Conservation (phyloP, 2,329 filamentous ascomycete genomes). For the Zopfia rhizophila region DNA sequence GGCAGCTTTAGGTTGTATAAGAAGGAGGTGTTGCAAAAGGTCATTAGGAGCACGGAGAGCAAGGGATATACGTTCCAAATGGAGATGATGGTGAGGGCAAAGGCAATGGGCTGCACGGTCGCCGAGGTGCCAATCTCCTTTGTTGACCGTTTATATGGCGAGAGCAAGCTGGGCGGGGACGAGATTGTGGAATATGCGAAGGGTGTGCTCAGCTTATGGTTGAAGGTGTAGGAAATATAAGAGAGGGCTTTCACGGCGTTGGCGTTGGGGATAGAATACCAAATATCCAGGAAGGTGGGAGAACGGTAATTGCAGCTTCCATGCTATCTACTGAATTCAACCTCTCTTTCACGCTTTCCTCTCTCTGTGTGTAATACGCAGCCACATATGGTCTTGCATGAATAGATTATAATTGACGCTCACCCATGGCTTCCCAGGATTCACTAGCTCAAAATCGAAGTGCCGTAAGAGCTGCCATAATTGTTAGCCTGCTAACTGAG, state of each 20-base stretch:
- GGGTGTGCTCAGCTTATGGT: slow-evolving; percentile 60
- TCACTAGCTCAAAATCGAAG: slow-evolving; percentile 22
- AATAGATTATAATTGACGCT: slow-evolving; percentile 21
- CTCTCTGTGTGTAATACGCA: slow-evolving; percentile 20
- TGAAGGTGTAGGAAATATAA: slow-evolving; percentile 55
- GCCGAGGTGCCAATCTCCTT: slow-evolving; percentile 97
- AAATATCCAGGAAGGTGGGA: neutral
- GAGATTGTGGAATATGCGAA: slow-evolving; percentile 98
- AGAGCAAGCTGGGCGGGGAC: slow-evolving; percentile 91
- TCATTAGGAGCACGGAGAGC: slow-evolving; percentile 89
- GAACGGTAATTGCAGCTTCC: neutral
- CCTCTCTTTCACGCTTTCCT: neutral
- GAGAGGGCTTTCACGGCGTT: slow-evolving; percentile 33
- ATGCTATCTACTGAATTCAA: neutral
- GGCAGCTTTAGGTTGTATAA: slow-evolving; percentile 96
- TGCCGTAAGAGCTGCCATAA: slow-evolving; percentile 13
- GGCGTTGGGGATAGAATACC: slow-evolving; percentile 33
- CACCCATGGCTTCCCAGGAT: slow-evolving; percentile 19
- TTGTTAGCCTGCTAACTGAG: too few species aligned
- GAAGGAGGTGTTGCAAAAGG: slow-evolving; percentile 86
- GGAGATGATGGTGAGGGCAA: slow-evolving; percentile 98
- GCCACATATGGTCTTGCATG: slow-evolving; percentile 22
- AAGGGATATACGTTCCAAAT: slow-evolving; percentile 99
- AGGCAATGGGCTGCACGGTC: slow-evolving; percentile 93
- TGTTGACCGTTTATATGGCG: slow-evolving; percentile 93